phyloP scores from a whole-genome alignment of 2,329 filamentous ascomycete genomes.

The Talaromyces marneffei region DNA sequence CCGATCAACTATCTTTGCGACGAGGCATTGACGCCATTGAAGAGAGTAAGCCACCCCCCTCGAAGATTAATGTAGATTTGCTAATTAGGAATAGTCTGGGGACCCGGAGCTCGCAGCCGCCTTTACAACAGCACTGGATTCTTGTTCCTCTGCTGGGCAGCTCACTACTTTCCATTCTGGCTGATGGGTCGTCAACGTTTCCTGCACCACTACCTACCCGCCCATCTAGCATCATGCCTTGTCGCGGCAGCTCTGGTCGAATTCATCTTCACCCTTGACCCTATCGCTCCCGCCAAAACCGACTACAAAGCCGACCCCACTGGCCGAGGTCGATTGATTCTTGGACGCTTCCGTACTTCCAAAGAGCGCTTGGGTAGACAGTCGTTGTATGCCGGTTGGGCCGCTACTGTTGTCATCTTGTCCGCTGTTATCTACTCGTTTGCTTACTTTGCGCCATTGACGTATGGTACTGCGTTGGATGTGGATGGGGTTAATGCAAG shows the following conservation, averaged over 20 bases:
- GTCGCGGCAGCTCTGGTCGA: slow-evolving; percentile 89
- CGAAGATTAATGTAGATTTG: background rate
- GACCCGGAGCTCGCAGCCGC: slow-evolving; percentile 74
- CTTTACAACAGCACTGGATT: slow-evolving; percentile 98
- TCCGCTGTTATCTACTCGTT: slow-evolving; percentile 66
- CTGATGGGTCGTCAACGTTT: slow-evolving; percentile 98
- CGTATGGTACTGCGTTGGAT: slow-evolving; percentile 83
- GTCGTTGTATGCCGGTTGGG: slow-evolving; percentile 73
- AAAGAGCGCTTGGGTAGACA: slow-evolving; percentile 74
- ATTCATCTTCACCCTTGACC: slow-evolving; percentile 91
- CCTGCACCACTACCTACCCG: slow-evolving; percentile 93
- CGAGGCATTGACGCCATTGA: slow-evolving; percentile 91
- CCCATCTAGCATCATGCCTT: slow-evolving; percentile 82
- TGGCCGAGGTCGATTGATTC: slow-evolving; percentile 40
- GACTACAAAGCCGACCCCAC: slow-evolving; percentile 34
- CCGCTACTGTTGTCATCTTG: slow-evolving; percentile 66
- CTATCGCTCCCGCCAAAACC: slow-evolving; percentile 51
- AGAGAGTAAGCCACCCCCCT: slow-evolving; percentile 64
- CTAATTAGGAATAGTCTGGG: slow-evolving; percentile 32
- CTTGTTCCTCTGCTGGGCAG: slow-evolving; percentile 97
- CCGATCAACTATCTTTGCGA: slow-evolving; percentile 87
- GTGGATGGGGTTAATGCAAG: slow-evolving; percentile 72
- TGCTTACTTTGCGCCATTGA: slow-evolving; percentile 90
- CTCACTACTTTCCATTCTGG: slow-evolving; percentile 95
- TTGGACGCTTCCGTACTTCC: slow-evolving; percentile 60